Conservation (phyloP, 257 asterid genomes). For the Jacaranda mimosifolia region DNA sequence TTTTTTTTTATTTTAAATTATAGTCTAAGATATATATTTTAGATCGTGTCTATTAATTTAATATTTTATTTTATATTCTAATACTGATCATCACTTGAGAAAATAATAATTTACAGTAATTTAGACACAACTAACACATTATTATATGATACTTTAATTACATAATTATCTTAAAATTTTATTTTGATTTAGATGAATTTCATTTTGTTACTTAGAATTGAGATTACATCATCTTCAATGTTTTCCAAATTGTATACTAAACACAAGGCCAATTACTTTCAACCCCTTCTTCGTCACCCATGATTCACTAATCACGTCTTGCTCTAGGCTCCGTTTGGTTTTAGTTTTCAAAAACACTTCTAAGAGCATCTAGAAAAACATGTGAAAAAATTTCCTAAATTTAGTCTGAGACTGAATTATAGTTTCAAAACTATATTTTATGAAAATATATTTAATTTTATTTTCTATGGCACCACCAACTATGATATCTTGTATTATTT, state of each 20-base stretch:
- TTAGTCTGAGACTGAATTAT: too few relatives aligned
- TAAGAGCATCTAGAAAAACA: not conserved
- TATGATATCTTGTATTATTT: not conserved
- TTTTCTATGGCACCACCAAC: too few relatives aligned
- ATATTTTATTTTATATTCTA: too few relatives aligned
- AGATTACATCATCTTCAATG: not conserved
- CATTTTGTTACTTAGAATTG: not conserved
- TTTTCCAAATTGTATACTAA: not conserved
- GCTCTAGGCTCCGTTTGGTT: not conserved
- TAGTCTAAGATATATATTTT: too few relatives aligned
- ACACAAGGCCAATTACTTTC: not conserved
- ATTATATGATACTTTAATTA: not conserved
- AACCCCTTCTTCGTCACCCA: constrained; percentile 19
- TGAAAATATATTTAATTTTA: too few relatives aligned
- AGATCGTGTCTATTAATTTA: too few relatives aligned
- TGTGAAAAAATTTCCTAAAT: not conserved
- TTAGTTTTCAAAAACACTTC: not conserved
- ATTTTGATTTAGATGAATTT: not conserved
- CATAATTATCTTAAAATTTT: not conserved
- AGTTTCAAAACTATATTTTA: too few relatives aligned
- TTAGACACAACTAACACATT: too few relatives aligned
- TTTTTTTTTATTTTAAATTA: not conserved
- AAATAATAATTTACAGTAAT: too few relatives aligned
- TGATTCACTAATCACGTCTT: constrained; percentile 1
- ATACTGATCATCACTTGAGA: too few relatives aligned